Evolutionary conservation across 352 stramenopile genomes (phyloP).

Genomic region (Phytophthora parvispora): DNA sequence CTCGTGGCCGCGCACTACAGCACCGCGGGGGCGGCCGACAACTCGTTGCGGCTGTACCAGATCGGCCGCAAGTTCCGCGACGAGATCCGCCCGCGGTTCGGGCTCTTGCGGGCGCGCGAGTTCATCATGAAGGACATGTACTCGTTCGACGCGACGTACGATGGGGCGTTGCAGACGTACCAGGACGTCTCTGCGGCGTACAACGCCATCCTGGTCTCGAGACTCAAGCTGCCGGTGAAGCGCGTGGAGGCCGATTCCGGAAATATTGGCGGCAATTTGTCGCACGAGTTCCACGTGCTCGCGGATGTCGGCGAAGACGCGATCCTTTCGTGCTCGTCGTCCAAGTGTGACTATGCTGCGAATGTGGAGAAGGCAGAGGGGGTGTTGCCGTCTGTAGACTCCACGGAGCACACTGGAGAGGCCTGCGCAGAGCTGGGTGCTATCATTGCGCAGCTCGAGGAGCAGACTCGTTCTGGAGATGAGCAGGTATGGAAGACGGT

Average conservation of each 20-base stretch:
- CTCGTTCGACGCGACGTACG: conserved; percentile 84
- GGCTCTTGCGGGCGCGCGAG: conserved; percentile 82
- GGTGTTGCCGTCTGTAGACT: conserved; percentile 18
- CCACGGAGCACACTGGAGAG: conserved; percentile 4
- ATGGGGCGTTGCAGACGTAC: conserved; percentile 75
- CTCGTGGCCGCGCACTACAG: conserved; percentile 79
- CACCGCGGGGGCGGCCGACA: conserved; percentile 30
- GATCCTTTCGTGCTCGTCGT: conserved; percentile 73
- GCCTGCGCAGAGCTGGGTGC: conserved; percentile 14
- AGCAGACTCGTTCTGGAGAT: conserved; percentile 18
- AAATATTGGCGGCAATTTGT: conserved; percentile 90
- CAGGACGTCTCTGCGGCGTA: conserved; percentile 85
- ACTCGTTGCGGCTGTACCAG: conserved; percentile 87
- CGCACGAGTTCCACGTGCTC: conserved; percentile 92
- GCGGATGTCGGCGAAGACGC: conserved; percentile 86
- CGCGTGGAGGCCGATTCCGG: conserved; percentile 90
- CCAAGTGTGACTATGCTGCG: conserved; percentile 79
- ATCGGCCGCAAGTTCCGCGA: conserved; percentile 91
- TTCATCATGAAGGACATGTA: conserved; percentile 96
- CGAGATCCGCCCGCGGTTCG: conserved; percentile 90
- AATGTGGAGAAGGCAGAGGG: conserved; percentile 90
- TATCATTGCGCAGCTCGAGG: conserved; percentile 33
- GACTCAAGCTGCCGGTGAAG: conserved; percentile 75
- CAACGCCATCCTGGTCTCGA: conserved; percentile 73
- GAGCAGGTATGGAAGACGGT: conserved; percentile 43